These are phyloP conservation scores for Porcisia hertigi DNA, from an alignment of 208 protist genomes.

Conservation along the genomic window DNA sequence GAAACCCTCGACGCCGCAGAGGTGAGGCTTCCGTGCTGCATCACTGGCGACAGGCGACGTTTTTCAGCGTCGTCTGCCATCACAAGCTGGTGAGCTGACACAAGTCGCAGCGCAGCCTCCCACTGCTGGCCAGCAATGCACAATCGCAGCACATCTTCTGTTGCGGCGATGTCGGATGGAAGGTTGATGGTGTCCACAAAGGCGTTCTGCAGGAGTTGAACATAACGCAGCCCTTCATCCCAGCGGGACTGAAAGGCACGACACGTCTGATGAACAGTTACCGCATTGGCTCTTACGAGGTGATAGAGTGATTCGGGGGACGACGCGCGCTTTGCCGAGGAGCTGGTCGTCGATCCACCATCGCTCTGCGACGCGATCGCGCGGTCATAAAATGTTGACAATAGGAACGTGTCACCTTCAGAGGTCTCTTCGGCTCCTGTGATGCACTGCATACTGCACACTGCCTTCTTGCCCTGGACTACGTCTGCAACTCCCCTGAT, in stretches of 20 bases:
- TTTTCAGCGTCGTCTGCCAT: background rate
- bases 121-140: constrained; percentile 58
- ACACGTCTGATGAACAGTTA: constrained; percentile 68
- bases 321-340: background rate
- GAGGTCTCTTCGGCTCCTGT: background rate
- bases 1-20: background rate
- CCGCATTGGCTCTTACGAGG: constrained; percentile 42
- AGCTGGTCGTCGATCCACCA: background rate
- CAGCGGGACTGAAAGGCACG: constrained; percentile 28
- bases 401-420: background rate
- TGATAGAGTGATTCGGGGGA: constrained; percentile 4
- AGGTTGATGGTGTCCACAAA: constrained; percentile 28
- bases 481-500: background rate
- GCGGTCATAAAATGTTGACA: background rate
- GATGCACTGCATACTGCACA: background rate
- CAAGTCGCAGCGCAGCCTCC: constrained; percentile 44
- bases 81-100: constrained; percentile 19
- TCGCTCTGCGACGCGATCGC: background rate
- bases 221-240: constrained; percentile 33
- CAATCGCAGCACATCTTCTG: constrained; percentile 34
- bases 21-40: background rate
- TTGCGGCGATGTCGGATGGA: constrained; percentile 29
- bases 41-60: background rate
- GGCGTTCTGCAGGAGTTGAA: constrained; percentile 29
- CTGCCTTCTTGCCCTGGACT: background rate